Evolutionary conservation across 2,329 filamentous ascomycete species (phyloP), one percentile per base, ranked within the genome.

Genomic region (Microcyclospora tardicrescens): DNA sequence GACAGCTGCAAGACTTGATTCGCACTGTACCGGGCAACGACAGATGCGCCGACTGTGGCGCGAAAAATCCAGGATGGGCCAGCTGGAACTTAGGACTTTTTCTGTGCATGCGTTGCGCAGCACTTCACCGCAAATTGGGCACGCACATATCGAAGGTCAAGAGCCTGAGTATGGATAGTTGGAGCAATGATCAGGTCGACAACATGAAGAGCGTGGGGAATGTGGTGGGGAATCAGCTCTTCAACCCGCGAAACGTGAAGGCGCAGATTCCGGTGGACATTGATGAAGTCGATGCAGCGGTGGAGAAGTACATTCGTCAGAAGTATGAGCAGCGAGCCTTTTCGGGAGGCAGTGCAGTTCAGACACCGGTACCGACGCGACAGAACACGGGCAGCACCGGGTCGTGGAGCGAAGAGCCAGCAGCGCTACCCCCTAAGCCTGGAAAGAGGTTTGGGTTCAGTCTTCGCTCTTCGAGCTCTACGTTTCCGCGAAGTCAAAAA

Each of bases 101-200:
- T 60, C 71, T 98, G 36, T 98, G 91, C 66, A 93, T 98, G 83
- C 84, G 91, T 59, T 98, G 91, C 69, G 91, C 87, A 38, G 76
- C 86, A 39, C 75, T 96, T 56, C 91, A 98, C 67, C 84, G 91
- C 57, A 96, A 96, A 65, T 71, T 98, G 55, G 91, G 91, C 44
- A 96, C 91, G 31, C 91, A 98, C 62, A 85, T 98, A 46, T 95
- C 87, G 49, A 98, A 98, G 62, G 86, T 98, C 68, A 98, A 98
- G 64, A 96, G 87, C 29, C 64, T 98, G 65, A 96, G 83, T 61
- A 96, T 98, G 87, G 91, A 98, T 64, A 91, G 81, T 50, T 98
- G 91, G 91, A 79, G 83, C 35, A 80, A 81, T 55, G 91, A 96
- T 44, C 91, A 98, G 65, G 87, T 98, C 47, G 91, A 98, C 84